Evolutionary conservation across 352 stramenopile genomes (phyloP), one percentile per base, ranked within the genome.

Genomic region (Phytophthora ramorum): DNA sequence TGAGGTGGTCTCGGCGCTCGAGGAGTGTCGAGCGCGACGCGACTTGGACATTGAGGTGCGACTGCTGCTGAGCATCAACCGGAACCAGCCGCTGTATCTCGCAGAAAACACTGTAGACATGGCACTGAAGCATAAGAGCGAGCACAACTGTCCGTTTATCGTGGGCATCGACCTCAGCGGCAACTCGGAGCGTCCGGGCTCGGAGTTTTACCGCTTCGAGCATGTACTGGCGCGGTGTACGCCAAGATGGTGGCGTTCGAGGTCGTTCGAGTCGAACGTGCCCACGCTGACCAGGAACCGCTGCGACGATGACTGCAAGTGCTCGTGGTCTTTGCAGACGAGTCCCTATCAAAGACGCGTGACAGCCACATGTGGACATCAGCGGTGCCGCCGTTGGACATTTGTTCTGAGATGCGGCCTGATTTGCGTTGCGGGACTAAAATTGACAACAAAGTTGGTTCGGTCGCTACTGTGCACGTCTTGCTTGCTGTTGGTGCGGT

Each of bases 101-200:
- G 89, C 90, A 0, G 65, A 89, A 67, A 80, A 93, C 28, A 89
- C 87, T 5, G 75, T 95, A 1, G 45, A 57, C 22, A 64, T 95
- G 58, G 78, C 85, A 4, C 53, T 93, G 7, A 63, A 87, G 44
- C 85, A 78, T 66, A 75, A 81, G 47, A 66, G 51, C 44, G 35
- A 74, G 40, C 58, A 63, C 7, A 78, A 81, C 24, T 84, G 71
- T 54, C 67, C 66, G 12, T 89, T 82, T 19, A 79, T 96, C 28
- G 72, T 97, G 45, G 90, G 90, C 44, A 85, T 96, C 54, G 90
- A 97, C 65, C 76, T 97, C 47, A 95, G 86, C 41, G 90, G 89
- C 55, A 91, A 97, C 59, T 92, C 90, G 44, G 75, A 90, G 45
- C 77, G 68, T 13, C 82, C 83, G 7, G 78, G 93, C 46, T 93